Base-by-base conservation (phyloP, 345 rosid species). In the Lepidium aucheri region DNA sequence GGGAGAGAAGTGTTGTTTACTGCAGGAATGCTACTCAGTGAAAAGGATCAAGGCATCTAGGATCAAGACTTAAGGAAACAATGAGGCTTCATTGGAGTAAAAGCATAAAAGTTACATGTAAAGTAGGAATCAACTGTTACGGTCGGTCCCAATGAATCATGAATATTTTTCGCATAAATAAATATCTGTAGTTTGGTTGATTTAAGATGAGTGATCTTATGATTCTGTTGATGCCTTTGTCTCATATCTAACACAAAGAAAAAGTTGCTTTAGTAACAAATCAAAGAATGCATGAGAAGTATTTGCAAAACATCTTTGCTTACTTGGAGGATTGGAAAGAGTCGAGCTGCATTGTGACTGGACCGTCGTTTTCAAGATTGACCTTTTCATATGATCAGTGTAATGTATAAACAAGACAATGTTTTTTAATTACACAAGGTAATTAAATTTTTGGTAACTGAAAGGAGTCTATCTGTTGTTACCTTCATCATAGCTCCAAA, bases 401-500 rank as follows among this genome's bases (percentile, higher is more conserved):
- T 20, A 26, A 28, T 8, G 57, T 28, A 49, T 47, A 47, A 63
- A 43, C 57, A 46, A 45, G 16, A 9, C 15, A 51, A 33, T 18
- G 24, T 18, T 30, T 52, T 52, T 12, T 34, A 46, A 50, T 15
- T 15, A 59, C 41, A 40, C 52, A 33, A 57, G 32, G 13, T 20
- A 24, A 71, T 7, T 20, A 43, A 44, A 55, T 18, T 13, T 13
- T 28, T 61, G n/a, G 39, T 9, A 4, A 45, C 1, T 38, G 51
- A 9, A 63, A 18, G 36, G 2, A 28, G 11, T 1, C 22, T 1
- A 43, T 33, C 42, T 36, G 65, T 70, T 36, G 65, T 70, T 70
- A 91, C 93, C 86, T 89, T 82, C 98, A 89, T 92, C 93, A 82
- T 83, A 74, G 96, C 89, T 65, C 95, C 95, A 63, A 87, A 92